Conservation (phyloP, 139 green algal species). For the Chlorella vulgaris region DNA sequence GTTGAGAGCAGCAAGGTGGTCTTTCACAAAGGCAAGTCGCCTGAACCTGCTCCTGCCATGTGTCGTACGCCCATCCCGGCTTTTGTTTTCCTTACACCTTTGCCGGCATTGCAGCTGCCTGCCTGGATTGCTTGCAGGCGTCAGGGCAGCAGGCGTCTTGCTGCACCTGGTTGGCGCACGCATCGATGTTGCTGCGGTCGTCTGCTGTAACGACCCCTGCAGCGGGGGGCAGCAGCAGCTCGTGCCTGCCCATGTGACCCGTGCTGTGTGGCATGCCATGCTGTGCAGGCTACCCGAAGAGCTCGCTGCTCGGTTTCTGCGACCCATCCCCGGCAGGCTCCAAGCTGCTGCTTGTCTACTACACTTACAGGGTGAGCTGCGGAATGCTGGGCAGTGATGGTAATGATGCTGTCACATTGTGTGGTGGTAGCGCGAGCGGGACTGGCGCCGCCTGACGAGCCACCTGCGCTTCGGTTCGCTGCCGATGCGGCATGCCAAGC, state of each 20-base stretch:
- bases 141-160: too few species aligned
- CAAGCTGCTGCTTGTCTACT: slow-evolving; percentile 58
- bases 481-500: neutral
- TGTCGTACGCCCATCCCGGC: neutral
- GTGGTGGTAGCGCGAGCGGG: neutral
- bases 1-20: slow-evolving; percentile 30
- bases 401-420: neutral
- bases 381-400: neutral
- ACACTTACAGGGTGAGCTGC: neutral
- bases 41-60: neutral
- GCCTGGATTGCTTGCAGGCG: neutral
- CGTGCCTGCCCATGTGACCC: neutral
- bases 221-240: neutral
- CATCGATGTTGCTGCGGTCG: neutral
- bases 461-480: neutral
- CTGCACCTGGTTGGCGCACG: too few species aligned
- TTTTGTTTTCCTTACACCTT: neutral
- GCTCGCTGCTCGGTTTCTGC: slow-evolving; percentile 64
- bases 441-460: too few species aligned
- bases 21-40: slow-evolving; percentile 27
- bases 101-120: too few species aligned
- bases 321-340: slow-evolving; percentile 42
- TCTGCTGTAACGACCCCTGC: neutral
- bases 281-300: slow-evolving; percentile 50
- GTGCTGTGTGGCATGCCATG: too few species aligned